These are phyloP conservation scores for Nemania abortiva DNA, from an alignment of 2,329 filamentous ascomycete species.

Conservation along the genomic window DNA sequence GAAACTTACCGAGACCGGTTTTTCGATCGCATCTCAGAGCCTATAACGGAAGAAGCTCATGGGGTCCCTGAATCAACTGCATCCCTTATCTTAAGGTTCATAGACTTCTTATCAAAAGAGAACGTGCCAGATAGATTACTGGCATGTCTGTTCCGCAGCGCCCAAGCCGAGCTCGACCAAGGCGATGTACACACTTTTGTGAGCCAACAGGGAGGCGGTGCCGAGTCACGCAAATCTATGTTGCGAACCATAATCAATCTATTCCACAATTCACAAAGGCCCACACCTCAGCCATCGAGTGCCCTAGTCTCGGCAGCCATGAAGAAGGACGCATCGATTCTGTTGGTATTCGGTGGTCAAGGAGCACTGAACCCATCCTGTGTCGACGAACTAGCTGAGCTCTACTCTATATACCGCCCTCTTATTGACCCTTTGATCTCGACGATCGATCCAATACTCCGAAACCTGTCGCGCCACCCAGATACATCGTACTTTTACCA, in stretches of 20 bases:
- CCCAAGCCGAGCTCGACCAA: background rate
- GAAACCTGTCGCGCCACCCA: conserved; percentile 21
- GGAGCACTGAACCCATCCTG: conserved; percentile 31
- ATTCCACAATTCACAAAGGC: background rate
- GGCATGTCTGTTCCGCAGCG: conserved; percentile 12
- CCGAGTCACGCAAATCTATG: conserved; percentile 32
- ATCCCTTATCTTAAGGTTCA: background rate
- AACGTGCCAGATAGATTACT: conserved; percentile 4
- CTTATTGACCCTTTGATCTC: conserved; percentile 23
- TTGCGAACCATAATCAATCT: conserved; percentile 23
- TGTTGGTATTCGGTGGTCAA: conserved; percentile 35
- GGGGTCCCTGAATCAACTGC: conserved; percentile 6
- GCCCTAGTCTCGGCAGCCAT: conserved; percentile 14
- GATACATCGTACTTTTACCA: conserved; percentile 34
- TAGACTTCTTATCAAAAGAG: conserved; percentile 1
- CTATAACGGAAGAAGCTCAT: background rate
- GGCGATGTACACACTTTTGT: conserved; percentile 6
- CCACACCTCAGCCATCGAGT: conserved; percentile 2
- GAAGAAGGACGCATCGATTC: conserved; percentile 20
- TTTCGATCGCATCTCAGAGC: background rate
- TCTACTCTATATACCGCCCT: conserved; percentile 35
- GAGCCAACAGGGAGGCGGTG: background rate
- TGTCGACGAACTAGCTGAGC: conserved; percentile 35
- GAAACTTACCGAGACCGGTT: background rate
- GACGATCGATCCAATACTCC: conserved; percentile 11